Base-by-base conservation (phyloP, 305 asterid genomes). In the Striga hermonthica region DNA sequence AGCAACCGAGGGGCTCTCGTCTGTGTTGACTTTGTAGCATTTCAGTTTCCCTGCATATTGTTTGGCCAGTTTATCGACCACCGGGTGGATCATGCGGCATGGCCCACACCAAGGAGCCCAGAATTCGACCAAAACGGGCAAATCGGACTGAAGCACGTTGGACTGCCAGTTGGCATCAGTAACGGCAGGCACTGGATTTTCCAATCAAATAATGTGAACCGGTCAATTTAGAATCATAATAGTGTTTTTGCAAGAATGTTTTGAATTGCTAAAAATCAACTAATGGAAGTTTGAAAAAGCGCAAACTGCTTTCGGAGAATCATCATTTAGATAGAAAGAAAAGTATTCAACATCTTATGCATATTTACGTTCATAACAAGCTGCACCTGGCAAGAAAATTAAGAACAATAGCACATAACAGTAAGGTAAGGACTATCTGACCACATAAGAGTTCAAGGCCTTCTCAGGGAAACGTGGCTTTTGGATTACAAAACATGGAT, bases 71-170 rank as follows among this genome's bases (percentile, higher is more conserved):
- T 89, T 89, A 69, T 84, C 92, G 4, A 91, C 79, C 61, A 89
- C 76, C 0, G 96, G 95, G 68, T 89, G 95, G 66, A 91, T 85
- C 90, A 91, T 91, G 45, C 87, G 87, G 79, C 98, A 91, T 0
- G 98, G 98, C 44, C 98, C 96, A 43, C 98, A 91, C 96, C 96
- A 91, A 0, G 96, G 96, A 28, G 98, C 98, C 96, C 98, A 91
- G 64, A 91, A 91, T 73, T 91, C 98, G 43, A 91, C 95, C 74
- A 91, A 66, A 54, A 91, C 97, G 22, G 96, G 93, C 13, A 48
- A 6, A 38, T 76, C 72, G 31, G 76, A 71, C 47, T 72, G 86
- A 0, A 87, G 81, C 5, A 91, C 96, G 13, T 38, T 56, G 5
- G 83, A 40, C 68, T 89, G 66, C 96, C 98, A 91, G 55, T 69